Percentiles rank a stretch among this genome's conserved stretches.
These are phyloP conservation scores for Phyllachora maydis DNA, from an alignment of 2,329 filamentous ascomycete genomes.

Conservation along the genomic window DNA sequence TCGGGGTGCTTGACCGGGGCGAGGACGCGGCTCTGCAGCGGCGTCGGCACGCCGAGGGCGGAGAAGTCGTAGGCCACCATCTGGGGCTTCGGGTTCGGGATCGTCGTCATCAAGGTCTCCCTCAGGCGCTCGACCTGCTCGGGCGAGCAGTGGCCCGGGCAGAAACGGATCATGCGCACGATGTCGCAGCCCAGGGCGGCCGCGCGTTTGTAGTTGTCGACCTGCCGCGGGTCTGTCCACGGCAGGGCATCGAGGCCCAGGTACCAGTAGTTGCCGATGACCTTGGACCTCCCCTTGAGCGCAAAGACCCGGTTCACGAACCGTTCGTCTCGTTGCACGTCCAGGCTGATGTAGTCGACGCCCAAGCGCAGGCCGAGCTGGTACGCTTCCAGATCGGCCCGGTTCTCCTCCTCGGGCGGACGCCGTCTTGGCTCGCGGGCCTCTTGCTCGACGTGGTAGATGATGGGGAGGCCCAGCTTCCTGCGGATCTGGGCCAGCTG, in stretches of 20 bases:
- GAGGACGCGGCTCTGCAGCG: conserved; percentile 23
- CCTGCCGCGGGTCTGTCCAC: conserved; percentile 33
- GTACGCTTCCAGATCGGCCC: conserved; percentile 32
- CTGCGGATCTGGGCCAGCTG: conserved; percentile 36
- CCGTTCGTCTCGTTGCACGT: conserved; percentile 32
- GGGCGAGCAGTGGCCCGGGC: conserved; percentile 30
- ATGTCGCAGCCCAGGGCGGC: conserved; percentile 36
- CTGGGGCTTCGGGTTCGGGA: conserved; percentile 25
- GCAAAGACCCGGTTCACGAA: conserved; percentile 26
- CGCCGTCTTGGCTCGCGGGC: conserved; percentile 19
- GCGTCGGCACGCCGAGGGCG: conserved; percentile 18
- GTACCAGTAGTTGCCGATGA: conserved; percentile 35
- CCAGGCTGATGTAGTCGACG: conserved; percentile 43
- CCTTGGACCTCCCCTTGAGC: conserved; percentile 32
- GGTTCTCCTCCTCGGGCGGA: conserved; percentile 14
- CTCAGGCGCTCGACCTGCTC: conserved; percentile 26
- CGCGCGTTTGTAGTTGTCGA: conserved; percentile 31
- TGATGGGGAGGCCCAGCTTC: conserved; percentile 31
- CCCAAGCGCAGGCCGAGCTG: conserved; percentile 43
- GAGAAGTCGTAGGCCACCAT: conserved; percentile 25
- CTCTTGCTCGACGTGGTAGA: conserved; percentile 32
- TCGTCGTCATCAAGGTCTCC: conserved; percentile 17
- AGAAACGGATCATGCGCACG: conserved; percentile 38
- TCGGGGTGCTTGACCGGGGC: conserved; percentile 27
- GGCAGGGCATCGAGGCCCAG: conserved; percentile 21